These are phyloP conservation scores for Cynanchum wilfordii DNA, from an alignment of 257 asterid genomes.

Conservation along the genomic window DNA sequence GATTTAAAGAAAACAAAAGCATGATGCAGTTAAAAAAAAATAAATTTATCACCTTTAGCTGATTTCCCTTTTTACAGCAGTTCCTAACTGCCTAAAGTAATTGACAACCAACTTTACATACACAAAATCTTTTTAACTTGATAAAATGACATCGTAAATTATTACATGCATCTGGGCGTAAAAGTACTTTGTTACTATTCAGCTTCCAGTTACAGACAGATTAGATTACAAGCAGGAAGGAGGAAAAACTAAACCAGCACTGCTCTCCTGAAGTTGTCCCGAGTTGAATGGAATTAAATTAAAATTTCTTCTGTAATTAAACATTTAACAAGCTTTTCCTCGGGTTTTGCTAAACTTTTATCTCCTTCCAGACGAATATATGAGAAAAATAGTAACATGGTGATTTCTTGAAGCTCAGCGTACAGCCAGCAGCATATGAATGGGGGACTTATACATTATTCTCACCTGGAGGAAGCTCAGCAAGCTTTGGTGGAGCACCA, in stretches of 20 bases:
- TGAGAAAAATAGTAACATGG: not conserved
- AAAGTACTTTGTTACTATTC: too few species aligned
- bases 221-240: constrained; percentile 12
- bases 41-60: not conserved
- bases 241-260: not conserved
- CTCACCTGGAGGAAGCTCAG: constrained; percentile 97
- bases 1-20: not conserved
- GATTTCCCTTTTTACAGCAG: too few species aligned
- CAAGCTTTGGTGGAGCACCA: constrained; percentile 72
- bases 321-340: not conserved
- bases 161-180: too few species aligned
- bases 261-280: not conserved
- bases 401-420: not conserved
- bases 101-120: too few species aligned
- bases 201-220: not conserved
- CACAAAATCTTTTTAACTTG: too few species aligned
- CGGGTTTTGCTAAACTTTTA: not conserved
- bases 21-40: not conserved
- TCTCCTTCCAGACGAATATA: not conserved
- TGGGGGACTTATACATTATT: constrained; percentile 40
- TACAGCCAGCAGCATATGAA: not conserved
- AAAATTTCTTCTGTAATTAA: not conserved
- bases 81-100: too few species aligned
- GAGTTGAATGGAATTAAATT: not conserved
- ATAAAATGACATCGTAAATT: too few species aligned